Evolutionary conservation across 345 rosid species (phyloP).

Genomic region (Combretum micranthum): DNA sequence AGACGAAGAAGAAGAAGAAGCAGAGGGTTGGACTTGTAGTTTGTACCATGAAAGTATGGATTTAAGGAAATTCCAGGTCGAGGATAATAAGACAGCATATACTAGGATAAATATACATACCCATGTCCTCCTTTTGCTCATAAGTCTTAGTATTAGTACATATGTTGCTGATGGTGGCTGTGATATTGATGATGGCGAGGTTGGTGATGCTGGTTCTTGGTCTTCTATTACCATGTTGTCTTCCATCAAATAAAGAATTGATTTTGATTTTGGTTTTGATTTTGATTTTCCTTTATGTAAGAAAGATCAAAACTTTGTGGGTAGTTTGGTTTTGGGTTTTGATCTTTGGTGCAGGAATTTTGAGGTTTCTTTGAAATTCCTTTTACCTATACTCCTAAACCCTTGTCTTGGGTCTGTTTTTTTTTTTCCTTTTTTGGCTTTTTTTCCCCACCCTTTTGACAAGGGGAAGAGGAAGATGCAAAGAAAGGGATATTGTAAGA

Average conservation of each 20-base stretch:
- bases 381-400: too few species aligned
- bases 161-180: constrained; percentile 31
- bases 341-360: too few species aligned
- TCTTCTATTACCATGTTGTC: constrained; percentile 1
- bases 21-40: constrained; percentile 21
- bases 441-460: too few species aligned
- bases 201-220: constrained; percentile 5
- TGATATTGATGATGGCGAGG: not conserved
- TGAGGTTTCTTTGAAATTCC: too few species aligned
- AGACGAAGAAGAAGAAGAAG: constrained; percentile 14
- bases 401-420: too few species aligned
- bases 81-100: constrained; percentile 57
- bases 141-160: constrained; percentile 44
- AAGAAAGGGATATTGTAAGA: too few species aligned
- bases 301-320: too few species aligned
- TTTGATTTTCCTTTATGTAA: too few species aligned
- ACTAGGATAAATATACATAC: constrained; percentile 74
- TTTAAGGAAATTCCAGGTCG: constrained; percentile 67
- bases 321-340: too few species aligned
- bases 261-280: too few species aligned
- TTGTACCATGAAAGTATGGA: constrained; percentile 74
- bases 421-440: too few species aligned
- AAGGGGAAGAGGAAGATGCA: too few species aligned
- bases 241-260: not conserved
- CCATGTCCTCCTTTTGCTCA: constrained; percentile 98